phyloP scores from a whole-genome alignment of 345 rosid species.

The Conringia planisiliqua region DNA sequence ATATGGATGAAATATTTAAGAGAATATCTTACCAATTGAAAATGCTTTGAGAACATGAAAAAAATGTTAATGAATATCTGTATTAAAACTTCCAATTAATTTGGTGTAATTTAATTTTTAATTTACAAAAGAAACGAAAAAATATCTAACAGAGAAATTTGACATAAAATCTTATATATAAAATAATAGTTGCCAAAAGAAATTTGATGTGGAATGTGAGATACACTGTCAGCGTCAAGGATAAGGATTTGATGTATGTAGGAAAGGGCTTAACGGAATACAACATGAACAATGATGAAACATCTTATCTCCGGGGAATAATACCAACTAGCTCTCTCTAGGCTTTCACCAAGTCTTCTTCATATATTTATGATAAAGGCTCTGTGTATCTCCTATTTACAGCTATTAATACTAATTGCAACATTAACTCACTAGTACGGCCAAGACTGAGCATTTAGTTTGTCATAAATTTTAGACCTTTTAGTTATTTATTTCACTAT shows the following conservation, averaged over 20 bases:
- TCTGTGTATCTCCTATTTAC: not conserved
- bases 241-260: slow-evolving; percentile 18
- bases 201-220: slow-evolving; percentile 9
- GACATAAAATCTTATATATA: not conserved
- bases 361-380: slow-evolving; percentile 6
- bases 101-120: too few species aligned
- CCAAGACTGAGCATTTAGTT: not conserved
- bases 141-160: not conserved
- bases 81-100: too few species aligned
- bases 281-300: slow-evolving; percentile 14
- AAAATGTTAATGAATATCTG: not conserved
- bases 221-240: slow-evolving; percentile 21
- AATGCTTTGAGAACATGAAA: too few species aligned
- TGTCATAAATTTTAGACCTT: not conserved
- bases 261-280: slow-evolving; percentile 21
- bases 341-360: not conserved
- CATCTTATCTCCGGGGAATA: slow-evolving; percentile 2
- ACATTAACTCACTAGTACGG: not conserved
- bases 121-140: not conserved
- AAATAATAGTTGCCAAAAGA: not conserved
- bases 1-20: too few species aligned
- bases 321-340: not conserved
- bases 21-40: too few species aligned
- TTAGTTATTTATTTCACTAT: not conserved
- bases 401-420: slow-evolving; percentile 13